Evolutionary conservation across 345 rosid genomes (phyloP).

Genomic region (Mangifera indica): DNA sequence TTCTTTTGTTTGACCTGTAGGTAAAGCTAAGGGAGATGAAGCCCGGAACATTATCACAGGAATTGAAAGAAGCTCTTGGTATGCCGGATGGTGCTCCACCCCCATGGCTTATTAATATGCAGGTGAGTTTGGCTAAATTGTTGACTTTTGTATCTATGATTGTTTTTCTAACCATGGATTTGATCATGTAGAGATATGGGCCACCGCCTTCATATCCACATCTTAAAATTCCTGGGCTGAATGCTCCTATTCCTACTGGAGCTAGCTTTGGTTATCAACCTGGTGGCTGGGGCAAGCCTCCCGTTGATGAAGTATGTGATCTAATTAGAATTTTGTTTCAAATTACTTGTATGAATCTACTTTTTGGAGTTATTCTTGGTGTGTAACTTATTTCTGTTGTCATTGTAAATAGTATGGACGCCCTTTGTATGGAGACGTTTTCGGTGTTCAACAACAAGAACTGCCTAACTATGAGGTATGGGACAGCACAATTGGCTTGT

Average conservation of each 20-base stretch:
- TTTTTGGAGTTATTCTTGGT: background rate
- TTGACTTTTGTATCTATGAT: background rate
- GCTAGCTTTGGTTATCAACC: conserved; percentile 97
- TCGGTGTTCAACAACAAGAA: conserved; percentile 93
- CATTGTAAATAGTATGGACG: conserved; percentile 64
- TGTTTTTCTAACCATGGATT: conserved; percentile 8
- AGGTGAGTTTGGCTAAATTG: conserved; percentile 47
- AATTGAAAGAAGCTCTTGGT: conserved; percentile 92
- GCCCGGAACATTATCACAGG: conserved; percentile 86
- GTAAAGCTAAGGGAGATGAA: conserved; percentile 97
- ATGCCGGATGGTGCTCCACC: conserved; percentile 99
- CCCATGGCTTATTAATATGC: conserved; percentile 99
- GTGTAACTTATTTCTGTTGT: background rate
- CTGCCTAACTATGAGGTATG: conserved; percentile 91
- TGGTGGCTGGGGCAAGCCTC: conserved; percentile 99
- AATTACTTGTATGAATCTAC: conserved; percentile 3
- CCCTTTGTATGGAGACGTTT: conserved; percentile 97
- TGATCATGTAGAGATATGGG: conserved; percentile 78
- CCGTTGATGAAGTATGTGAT: conserved; percentile 85
- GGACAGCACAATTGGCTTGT: too few species aligned
- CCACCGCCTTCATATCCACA: conserved; percentile 99
- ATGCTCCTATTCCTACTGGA: conserved; percentile 96
- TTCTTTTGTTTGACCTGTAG: conserved; percentile 38
- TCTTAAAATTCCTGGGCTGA: conserved; percentile 91
- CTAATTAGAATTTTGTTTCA: background rate